Base-by-base conservation (phyloP, 805 yeast genomes). In the Candida maesae region DNA sequence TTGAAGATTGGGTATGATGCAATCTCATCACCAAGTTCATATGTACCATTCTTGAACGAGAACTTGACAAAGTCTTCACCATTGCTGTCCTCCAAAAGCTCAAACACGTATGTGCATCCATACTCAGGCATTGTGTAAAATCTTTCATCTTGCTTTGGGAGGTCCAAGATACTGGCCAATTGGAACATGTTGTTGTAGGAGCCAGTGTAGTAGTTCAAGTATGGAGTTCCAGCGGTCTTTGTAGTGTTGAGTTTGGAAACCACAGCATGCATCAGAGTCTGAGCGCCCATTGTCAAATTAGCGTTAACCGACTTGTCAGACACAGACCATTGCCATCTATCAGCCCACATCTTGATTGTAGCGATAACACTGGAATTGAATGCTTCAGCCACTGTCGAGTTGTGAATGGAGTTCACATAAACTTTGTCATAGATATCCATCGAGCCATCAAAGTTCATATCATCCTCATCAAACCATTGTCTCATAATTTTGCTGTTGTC, bases 91-190 rank as follows among this genome's bases (percentile, higher is more conserved):
- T 55, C 35, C 35, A 67, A 49, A 23, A 73, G 54, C 39, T 73
- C 78, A 55, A 68, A 70, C n/a, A 70, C 74, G 31, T 63, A 55
- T 4, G 71, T 60, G 12, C 74, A 53, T 32, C 73, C 76, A 49
- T 72, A 73, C 33, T 65, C 63, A 44, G 75, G 73, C 65, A 72
- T 64, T 17, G 74, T 73, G 13, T 70, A 67, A 58, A 71, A 73
- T 25, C 47, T 48, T 38, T 62, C 52, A 40, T 55, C 64, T n/a
- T 54, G 56, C 20, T 50, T 33, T 46, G 63, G 55, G 44, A 71
- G 49, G 21, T 63, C 63, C 35, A 67, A 35, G 23, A 68, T 41
- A 39, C 66, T 68, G 34, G 57, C 60, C 30, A 67, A 44, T 52
- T 66, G 71, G 59, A 58, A 67, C 66, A 72, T 68, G 38, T 62